Evolutionary conservation across 192 early-diverging fungal species (phyloP), one percentile per base, ranked within the genome.

Genomic region (Borealophlyctis nickersoniae): DNA sequence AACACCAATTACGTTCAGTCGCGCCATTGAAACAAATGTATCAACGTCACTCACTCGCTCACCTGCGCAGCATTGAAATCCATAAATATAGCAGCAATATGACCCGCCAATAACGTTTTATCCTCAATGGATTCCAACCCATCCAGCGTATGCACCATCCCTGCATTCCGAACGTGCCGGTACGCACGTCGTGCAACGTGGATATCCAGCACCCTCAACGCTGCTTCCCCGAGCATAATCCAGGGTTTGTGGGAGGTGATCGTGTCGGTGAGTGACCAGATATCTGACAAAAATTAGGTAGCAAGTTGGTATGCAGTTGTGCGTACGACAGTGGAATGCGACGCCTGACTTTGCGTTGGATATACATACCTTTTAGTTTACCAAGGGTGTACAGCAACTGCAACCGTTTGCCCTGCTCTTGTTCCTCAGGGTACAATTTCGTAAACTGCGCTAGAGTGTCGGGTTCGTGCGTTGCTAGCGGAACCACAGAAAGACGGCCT

Each of bases 151-250:
- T 77, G 51, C 3, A 82, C 80, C 74, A 76, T 82, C 3, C 74
- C 73, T 2, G 74, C 77, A 52, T 82, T 74, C 7, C 63, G 50
- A n/a, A 82, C 61, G 54, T 82, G 77, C 19, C 75, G 54, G 52
- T 82, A 82, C 11, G 83, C 66, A 5, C 79, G 70, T 59, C 77
- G 79, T 9, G 81, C 80, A n/a, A 66, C 65, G 22, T 24, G 9
- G 5, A 82, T 23, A 54, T 82, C 81, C 56, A 83, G 51, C 2
- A 70, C 57, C 2, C 70, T 59, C 9, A 82, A 66, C 3, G 70
- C 67, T 2, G 69, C 49, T 71, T 82, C 80, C 2, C 77, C 81
- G 19, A 82, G 65, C 69, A 68, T 73, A 26, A 49, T 63, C 81
- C 81, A 82, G 7, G 81, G 65, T 51, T 71, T 76, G 36, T 35